Base-by-base conservation (phyloP, 495 filamentous ascomycete species). In the Jackrogersella minutella region DNA sequence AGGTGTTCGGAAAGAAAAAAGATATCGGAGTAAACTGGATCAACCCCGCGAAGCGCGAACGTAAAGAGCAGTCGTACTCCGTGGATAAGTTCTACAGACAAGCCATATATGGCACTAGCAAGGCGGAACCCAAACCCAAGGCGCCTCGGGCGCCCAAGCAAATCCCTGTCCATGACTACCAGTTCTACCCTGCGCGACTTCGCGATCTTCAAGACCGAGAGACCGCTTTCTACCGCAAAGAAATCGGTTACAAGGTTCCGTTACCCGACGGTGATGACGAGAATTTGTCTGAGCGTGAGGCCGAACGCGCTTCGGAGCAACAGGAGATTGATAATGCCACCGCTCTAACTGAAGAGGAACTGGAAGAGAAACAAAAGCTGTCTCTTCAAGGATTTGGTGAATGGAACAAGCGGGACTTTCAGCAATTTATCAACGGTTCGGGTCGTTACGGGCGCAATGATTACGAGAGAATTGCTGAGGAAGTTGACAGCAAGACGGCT, bases 51-150 rank as follows among this genome's bases (percentile, higher is more conserved):
- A 99, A 98, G 82, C 93, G 96, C 69, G 96, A 99, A 79, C 91
- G 96, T 52, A 99, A 98, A 79, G 95, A 99, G 73, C 92, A 97
- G 74, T 90, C 91, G 24, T 99, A 99, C 70, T 97, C 94, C 0
- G 97, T 98, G 77, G 96, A 99, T 76, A 97, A 97, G 78, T 99
- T 98, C 79, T 99, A 98, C 78, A 91, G 94, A 60, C 88, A 94
- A 66, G 93, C 94, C 22, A 80, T 99, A 58, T 78, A 78, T 33
- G 74, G 74, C 11, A 86, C 89, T 39, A 97, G 92, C 5, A 90
- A 90, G 5, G 91, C 91, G 11, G 93, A 97, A 58, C 85, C 91
- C 1, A 97, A 97, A 74, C 95, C 94, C 13, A 96, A 97, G 77
- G 92, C 92, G n/a, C 96, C 96, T 9, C 88, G 93, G 8, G 92